A percentile compares a stretch with the other conserved stretches of the same genome.
These are phyloP conservation scores for Ophidiomyces ophidiicola DNA, from an alignment of 2,329 filamentous ascomycete genomes.

Conservation along the genomic window DNA sequence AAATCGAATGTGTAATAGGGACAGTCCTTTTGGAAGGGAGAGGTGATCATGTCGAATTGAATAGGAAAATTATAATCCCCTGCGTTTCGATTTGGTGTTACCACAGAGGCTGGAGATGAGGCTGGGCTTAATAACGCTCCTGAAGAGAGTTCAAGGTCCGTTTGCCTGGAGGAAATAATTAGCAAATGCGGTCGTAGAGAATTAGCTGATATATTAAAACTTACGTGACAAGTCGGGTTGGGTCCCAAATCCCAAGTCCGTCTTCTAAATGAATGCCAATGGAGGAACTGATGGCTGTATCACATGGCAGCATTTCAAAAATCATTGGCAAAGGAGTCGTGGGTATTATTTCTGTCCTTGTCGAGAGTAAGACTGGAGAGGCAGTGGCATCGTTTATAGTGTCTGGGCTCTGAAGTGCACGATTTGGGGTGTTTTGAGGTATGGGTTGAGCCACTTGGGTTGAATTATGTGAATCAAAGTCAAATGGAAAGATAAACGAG, in stretches of 20 bases:
- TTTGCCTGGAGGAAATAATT: conserved; percentile 1
- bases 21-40: conserved; percentile 4
- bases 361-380: not conserved
- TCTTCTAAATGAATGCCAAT: conserved; percentile 19
- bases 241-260: conserved; percentile 53
- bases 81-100: conserved; percentile 2
- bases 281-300: not conserved
- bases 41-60: not conserved
- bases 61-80: not conserved
- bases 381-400: not conserved
- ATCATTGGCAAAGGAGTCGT: not conserved
- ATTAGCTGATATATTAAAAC: conserved; percentile 26
- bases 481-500: conserved; percentile 71
- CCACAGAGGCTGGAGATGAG: not conserved
- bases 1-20: conserved; percentile 3
- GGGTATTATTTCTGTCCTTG: not conserved
- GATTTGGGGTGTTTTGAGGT: not conserved
- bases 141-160: conserved; percentile 8
- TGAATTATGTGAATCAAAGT: conserved; percentile 23
- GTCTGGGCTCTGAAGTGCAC: not conserved
- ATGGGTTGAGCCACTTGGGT: not conserved
- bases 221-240: conserved; percentile 79
- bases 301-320: not conserved
- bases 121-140: conserved; percentile 3
- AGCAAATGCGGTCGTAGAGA: not conserved